Base-by-base conservation (phyloP, 495 filamentous ascomycete species). In the Tetracladium marchalianum region DNA sequence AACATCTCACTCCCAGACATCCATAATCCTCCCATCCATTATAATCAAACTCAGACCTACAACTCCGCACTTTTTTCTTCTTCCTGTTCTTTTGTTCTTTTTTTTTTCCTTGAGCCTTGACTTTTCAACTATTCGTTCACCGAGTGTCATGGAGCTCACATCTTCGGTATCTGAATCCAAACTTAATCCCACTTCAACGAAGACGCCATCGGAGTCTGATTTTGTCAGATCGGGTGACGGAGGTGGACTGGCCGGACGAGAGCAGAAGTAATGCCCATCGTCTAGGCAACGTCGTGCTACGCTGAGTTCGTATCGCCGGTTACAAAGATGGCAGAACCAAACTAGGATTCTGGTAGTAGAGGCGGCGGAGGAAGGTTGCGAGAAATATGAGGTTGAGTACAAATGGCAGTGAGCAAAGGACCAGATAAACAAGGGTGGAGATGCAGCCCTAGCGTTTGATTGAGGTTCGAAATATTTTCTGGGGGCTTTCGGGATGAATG, bases 321-420 rank as follows among this genome's bases (percentile, higher is more conserved):
- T 19, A 51, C 70, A 73, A 2, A 44, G 39, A 46, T 69, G 66
- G 45, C 70, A 73, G 27, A 58, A 58, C 69, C 70, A 72, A n/a
- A 43, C 70, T 67, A 72, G 11, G 61, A 54, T 13, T 47, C 53
- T 1, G 67, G 66, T 0, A 42, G 27, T 3, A 53, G 51, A 12
- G 63, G 65, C 10, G 53, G 55, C 0, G 44, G 55, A 0, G 3
- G 22, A 27, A 27, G 7, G 22, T 27, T 27, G 22, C 3, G 22
- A 27, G 7, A 7, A 27, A 3, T 7, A 27, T 7, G 22, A 3
- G 22, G 3, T 7, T 27, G 22, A 7, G 3, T 27, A 7, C 3
- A 27, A 27, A 7, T 27, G 7, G 3, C 3, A 3, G 22, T 27
- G 22, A 7, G n/a, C 19, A n/a, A 41, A 27, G 13, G 38, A 44